A percentile compares a stretch with the other conserved stretches of the same genome.
These are phyloP conservation scores for Eucalyptus pumila DNA, from an alignment of 345 rosid species.

Conservation along the genomic window DNA sequence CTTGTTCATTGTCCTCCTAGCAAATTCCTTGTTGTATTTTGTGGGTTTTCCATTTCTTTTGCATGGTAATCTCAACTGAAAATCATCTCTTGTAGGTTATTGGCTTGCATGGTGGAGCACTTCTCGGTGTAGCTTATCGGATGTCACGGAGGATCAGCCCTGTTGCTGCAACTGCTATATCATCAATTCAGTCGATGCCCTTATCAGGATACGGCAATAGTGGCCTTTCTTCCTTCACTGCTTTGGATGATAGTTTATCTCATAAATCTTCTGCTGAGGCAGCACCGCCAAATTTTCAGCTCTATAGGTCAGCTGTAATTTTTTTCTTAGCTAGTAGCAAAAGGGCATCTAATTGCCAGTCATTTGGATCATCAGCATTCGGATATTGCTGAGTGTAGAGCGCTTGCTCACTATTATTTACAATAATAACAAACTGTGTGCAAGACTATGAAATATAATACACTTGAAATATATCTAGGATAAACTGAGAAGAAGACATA, in stretches of 20 bases:
- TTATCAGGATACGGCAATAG: constrained; percentile 92
- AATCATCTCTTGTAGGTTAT: constrained; percentile 40
- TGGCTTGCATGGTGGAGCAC: constrained; percentile 97
- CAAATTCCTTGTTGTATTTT: neutral
- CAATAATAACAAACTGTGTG: neutral
- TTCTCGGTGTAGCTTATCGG: constrained; percentile 92
- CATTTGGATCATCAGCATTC: neutral
- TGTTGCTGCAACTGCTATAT: constrained; percentile 83
- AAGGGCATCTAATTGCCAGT: neutral
- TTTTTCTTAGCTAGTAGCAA: neutral
- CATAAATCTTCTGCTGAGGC: constrained; percentile 68
- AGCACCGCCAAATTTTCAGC: constrained; percentile 81
- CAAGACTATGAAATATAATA: neutral
- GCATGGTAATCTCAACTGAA: neutral
- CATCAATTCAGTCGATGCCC: constrained; percentile 96
- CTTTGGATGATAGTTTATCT: constrained; percentile 71
- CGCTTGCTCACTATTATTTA: neutral
- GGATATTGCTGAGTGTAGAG: neutral
- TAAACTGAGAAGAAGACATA: neutral
- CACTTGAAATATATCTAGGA: neutral
- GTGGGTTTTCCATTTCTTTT: neutral
- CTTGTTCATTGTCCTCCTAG: neutral
- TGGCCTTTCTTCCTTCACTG: constrained; percentile 63
- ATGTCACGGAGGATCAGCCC: constrained; percentile 87
- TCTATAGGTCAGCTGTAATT: constrained; percentile 55